Evolutionary conservation across 2,329 filamentous ascomycete species (phyloP), one percentile per base, ranked within the genome.

Genomic region (Fusarium globosum): DNA sequence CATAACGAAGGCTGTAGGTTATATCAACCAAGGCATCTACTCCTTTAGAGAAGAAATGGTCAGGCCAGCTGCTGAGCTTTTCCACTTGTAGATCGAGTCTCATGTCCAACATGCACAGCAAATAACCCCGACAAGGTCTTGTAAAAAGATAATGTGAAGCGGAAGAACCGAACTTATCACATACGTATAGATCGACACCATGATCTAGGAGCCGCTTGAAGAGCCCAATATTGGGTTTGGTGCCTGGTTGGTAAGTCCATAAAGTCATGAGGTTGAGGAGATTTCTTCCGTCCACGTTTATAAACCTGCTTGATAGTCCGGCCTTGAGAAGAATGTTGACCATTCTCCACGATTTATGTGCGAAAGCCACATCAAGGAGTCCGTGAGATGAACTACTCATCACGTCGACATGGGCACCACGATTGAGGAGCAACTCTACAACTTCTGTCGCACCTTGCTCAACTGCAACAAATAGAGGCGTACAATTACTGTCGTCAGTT

Each of bases 121-220:
- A 28, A 4, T 35, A 57, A 20, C 20, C 9, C 28, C 21, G n/a
- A 7, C 21, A 57, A 23, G 9, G 10, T 11, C 16, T 20, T 12
- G 15, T 33, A 42, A 57, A 11, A n/a, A 33, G 21, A 20, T 6
- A 12, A 45, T 57, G 53, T 7, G 13, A 41, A 7, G 53, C n/a
- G 0, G 53, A 57, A 4, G 2, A 14, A 3, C n/a, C n/a, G 1
- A 20, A 6, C 6, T 2, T 20, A 21, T 57, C 28, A 4, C 15
- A 21, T 15, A 16, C 0, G 5, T 42, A 16, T 7, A 16, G 28
- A 16, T 57, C 16, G 8, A 33, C n/a, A 9, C 53, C 39, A 30
- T 16, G 8, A 1, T 45, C 8, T n/a, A 45, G 12, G 12, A 57
- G 39, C 7, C 4, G 6, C 21, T 20, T 30, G 16, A 57, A 57